Evolutionary conservation across 768 basidiomycete genomes (phyloP).

Genomic region (Suillus brevipes): DNA sequence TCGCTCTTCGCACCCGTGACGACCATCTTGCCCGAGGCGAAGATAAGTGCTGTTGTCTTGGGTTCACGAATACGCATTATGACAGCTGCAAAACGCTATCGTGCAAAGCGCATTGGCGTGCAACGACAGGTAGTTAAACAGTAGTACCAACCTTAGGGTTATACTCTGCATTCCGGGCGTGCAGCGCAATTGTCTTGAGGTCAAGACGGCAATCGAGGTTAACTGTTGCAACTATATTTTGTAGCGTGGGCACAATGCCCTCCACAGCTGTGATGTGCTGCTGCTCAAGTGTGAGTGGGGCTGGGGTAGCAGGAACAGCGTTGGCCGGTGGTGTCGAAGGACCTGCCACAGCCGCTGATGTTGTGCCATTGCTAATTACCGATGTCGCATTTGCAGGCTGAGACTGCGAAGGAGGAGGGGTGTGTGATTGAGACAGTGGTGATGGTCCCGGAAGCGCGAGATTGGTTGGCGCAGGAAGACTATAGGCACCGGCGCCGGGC

Average conservation of each 20-base stretch:
- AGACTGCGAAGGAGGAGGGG: slow-evolving; percentile 31
- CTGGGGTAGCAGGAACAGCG: slow-evolving; percentile 66
- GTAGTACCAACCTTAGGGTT: slow-evolving; percentile 95
- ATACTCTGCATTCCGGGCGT: slow-evolving; percentile 98
- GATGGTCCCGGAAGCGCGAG: slow-evolving; percentile 55
- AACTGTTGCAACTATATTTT: slow-evolving; percentile 99
- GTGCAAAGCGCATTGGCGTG: slow-evolving; percentile 64
- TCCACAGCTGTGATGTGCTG: slow-evolving; percentile 96
- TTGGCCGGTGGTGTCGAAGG: slow-evolving; percentile 55
- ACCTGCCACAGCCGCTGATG: slow-evolving; percentile 50
- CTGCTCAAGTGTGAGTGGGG: slow-evolving; percentile 80
- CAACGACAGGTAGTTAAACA: slow-evolving; percentile 36
- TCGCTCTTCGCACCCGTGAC: slow-evolving; percentile 99
- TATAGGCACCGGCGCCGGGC: slow-evolving; percentile 48
- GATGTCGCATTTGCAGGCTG: slow-evolving; percentile 30
- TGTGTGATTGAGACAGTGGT: slow-evolving; percentile 49
- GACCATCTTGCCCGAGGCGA: slow-evolving; percentile 99
- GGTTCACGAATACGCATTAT: slow-evolving; percentile 99
- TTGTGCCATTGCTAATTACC: slow-evolving; percentile 30
- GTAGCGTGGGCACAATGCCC: slow-evolving; percentile 97
- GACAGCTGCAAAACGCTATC: slow-evolving; percentile 99
- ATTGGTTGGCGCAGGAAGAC: slow-evolving; percentile 41
- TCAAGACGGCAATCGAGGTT: slow-evolving; percentile 96
- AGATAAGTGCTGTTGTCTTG: slow-evolving; percentile 99
- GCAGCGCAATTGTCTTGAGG: slow-evolving; percentile 96